Base-by-base conservation (phyloP, 2,329 filamentous ascomycete genomes). In the Penicillium occitanis region DNA sequence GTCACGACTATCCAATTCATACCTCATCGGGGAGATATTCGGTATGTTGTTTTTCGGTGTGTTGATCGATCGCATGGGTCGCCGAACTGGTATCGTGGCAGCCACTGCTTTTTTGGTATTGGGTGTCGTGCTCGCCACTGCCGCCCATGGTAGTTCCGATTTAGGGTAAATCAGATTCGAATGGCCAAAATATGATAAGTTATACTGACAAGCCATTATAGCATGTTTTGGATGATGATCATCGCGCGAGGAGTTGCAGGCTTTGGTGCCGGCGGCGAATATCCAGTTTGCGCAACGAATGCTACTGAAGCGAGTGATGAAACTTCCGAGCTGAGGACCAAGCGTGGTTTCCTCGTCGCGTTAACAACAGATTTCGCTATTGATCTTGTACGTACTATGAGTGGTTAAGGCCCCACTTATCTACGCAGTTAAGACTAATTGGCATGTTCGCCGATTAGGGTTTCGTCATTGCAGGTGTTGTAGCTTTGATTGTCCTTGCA, bases 341-440 rank as follows among this genome's bases (percentile, higher is more conserved):
- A 78, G 42, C 77, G 84, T 44, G 84, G 85, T 3, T 85, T 86
- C 73, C 82, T 87, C 71, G 85, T 87, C 65, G 84, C 84, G n/a
- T 80, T 86, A 77, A 77, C 85, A 13, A 79, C 81, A 1, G 82
- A 86, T 69, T 73, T 87, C 5, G 82, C 84, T 0, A 77, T 80
- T 1, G 81, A 80, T 1, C 72, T 87, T 10, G 63, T 64, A 55
- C 28, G 62, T n/a, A 2, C 17, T 30, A n/a, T 5, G 14, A 13
- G 8, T 25, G 48, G 33, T 19, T 14, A 53, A 8, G 5, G 14
- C 14, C 14, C 7, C 14, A 14, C 11, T 25, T 14, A 50, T 13
- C 19, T 50, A 13, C 17, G 46, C 14, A 53, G 2, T 53, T 30
- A 14, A n/a, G 4, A n/a, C 25, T 53, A 2, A 53, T 30, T 10